phyloP scores from a whole-genome alignment of 441 rosid genomes.

The Hura crepitans region DNA sequence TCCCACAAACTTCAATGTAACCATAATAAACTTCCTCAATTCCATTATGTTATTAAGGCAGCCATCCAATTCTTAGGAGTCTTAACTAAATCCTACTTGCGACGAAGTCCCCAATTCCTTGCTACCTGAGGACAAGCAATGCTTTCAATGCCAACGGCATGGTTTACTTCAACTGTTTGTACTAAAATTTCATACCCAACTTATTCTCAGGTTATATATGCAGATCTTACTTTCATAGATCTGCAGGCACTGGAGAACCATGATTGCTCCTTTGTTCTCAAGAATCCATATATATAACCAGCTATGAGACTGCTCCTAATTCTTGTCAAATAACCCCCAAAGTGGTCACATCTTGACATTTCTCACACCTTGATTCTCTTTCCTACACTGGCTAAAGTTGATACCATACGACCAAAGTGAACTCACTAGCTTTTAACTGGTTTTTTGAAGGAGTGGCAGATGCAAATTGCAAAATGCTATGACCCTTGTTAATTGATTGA shows the following conservation, averaged over 20 bases:
- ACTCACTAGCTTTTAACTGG: not conserved
- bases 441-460: slow-evolving; percentile 1
- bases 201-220: not conserved
- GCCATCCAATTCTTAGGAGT: not conserved
- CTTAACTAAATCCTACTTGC: not conserved
- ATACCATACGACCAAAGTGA: not conserved
- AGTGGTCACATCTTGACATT: not conserved
- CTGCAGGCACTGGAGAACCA: not conserved
- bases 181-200: not conserved
- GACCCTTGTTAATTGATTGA: not conserved
- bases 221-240: not conserved
- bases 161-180: not conserved
- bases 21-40: not conserved
- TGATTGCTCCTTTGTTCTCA: not conserved
- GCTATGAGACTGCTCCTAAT: not conserved
- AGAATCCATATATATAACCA: not conserved
- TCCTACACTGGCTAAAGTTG: not conserved
- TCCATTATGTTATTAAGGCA: not conserved
- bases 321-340: not conserved
- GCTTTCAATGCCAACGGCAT: not conserved
- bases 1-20: not conserved
- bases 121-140: not conserved
- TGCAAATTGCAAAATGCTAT: not conserved
- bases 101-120: not conserved
- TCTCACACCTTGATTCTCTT: not conserved